Conservation (phyloP, 768 basidiomycete genomes). For the Hygrophoropsis aurantiaca region DNA sequence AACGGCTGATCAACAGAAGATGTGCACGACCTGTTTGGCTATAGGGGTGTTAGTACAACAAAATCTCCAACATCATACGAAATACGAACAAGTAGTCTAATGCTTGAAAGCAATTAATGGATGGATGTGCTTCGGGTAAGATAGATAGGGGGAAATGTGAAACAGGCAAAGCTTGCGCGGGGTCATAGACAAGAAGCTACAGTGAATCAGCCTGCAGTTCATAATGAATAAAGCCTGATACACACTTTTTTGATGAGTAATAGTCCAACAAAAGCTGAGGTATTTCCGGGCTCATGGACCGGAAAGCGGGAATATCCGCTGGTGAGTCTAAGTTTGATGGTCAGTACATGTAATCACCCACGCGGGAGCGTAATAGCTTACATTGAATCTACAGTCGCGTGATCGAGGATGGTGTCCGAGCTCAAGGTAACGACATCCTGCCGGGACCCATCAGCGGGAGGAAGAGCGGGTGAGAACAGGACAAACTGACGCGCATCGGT, state of each 20-base stretch:
- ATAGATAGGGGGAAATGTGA: constrained; percentile 77
- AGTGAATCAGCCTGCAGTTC: neutral
- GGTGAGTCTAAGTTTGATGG: constrained; percentile 42
- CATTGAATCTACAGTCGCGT: constrained; percentile 76
- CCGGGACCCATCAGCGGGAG: constrained; percentile 17
- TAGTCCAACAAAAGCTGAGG: constrained; percentile 74
- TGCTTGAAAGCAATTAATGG: constrained; percentile 93
- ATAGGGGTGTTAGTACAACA: neutral
- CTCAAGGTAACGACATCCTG: constrained; percentile 84
- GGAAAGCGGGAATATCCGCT: constrained; percentile 94
- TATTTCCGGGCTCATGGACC: constrained; percentile 71
- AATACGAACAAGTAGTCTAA: constrained; percentile 80
- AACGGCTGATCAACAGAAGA: constrained; percentile 78
- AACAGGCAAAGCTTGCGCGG: constrained; percentile 72
- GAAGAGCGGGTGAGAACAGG: neutral
- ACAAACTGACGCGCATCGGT: constrained; percentile 54
- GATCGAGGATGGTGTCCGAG: constrained; percentile 76
- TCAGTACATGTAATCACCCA: constrained; percentile 6
- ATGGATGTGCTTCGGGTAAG: constrained; percentile 84
- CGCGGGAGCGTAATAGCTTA: constrained; percentile 30
- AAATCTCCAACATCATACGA: neutral
- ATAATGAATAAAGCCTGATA: no score
- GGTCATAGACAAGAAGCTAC: constrained; percentile 87
- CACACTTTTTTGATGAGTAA: constrained; percentile 81
- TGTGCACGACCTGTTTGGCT: constrained; percentile 96